Conservation (phyloP, 495 filamentous ascomycete species). For the Choiromyces venosus region DNA sequence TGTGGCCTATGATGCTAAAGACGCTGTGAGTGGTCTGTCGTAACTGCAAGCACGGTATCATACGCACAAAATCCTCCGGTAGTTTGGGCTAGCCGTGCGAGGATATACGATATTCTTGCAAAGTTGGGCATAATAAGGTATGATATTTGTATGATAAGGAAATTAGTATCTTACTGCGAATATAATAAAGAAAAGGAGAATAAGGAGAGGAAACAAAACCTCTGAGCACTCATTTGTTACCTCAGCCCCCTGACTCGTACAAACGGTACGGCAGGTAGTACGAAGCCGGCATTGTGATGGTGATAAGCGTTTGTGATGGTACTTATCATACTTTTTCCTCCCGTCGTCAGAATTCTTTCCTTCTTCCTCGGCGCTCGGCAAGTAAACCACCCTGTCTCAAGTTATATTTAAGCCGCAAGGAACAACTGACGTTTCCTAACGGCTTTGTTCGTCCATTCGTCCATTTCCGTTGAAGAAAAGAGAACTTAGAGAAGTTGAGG, state of each 20-base stretch:
- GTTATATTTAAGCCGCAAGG: not conserved
- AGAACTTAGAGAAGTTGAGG: not conserved
- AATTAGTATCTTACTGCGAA: not conserved
- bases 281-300: not conserved
- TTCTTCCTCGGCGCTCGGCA: not conserved
- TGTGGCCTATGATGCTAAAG: not conserved
- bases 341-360: not conserved
- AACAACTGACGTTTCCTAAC: not conserved
- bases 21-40: not conserved
- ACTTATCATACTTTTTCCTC: not conserved
- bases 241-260: not conserved
- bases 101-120: not conserved
- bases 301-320: not conserved
- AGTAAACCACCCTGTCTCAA: not conserved
- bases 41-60: not conserved
- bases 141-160: not conserved
- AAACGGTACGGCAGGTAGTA: not conserved
- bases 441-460: not conserved
- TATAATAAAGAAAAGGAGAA: not conserved
- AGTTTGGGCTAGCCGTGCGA: not conserved
- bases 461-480: not conserved
- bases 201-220: not conserved
- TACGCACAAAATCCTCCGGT: not conserved
- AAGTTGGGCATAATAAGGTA: not conserved
- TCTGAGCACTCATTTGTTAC: not conserved